Evolutionary conservation across 225 moss, liverwort and hornwort genomes (phyloP), one percentile per base, ranked within the genome.

Genomic region (Marchantia polymorpha): DNA sequence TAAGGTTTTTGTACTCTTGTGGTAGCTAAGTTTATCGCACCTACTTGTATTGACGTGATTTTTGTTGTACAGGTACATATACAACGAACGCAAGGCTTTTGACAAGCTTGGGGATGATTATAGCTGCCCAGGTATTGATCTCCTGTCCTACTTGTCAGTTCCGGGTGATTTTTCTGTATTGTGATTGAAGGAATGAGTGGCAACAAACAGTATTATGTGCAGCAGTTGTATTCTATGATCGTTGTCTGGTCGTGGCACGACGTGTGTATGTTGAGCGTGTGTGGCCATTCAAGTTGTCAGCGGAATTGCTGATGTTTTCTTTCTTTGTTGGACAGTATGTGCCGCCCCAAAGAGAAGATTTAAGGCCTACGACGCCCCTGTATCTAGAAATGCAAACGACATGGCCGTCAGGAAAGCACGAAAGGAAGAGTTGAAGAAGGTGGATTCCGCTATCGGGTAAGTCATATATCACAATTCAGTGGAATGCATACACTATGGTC

Each of bases 271-370:
- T 39, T 39, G 39, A 39, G 39, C 39, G 39, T 39, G 5, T 39
- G 39, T 39, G 39, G 39, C 39, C 39, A 39, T 39, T 39, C 39
- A 39, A 39, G 5, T 39, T 39, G 39, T 39, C 5, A 39, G 2
- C 39, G 39, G 16, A 58, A 58, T 58, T 14, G 15, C 58, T 58
- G 4, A 58, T 16, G 17, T 58, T 25, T 6, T 10, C 23, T 64
- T 55, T 23, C 51, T 26, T 74, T 71, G 7, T 4, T 64, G 73
- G 30, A 77, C 84, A 94, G 97, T 99, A 12, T 99, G 97, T 75
- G 83, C 86, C 52, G 97, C 97, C 19, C 97, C 97, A 7, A 99
- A 99, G 85, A 90, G 97, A 83, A 89, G 97, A 80, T 99, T 94
- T 80, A 99, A 99, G 87, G 87, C 91, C 9, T 99, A 94, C 26